Evolutionary conservation across 1,284 basidiomycete species (phyloP), one percentile per base, ranked within the genome.

Genomic region (Boletus smithii): DNA sequence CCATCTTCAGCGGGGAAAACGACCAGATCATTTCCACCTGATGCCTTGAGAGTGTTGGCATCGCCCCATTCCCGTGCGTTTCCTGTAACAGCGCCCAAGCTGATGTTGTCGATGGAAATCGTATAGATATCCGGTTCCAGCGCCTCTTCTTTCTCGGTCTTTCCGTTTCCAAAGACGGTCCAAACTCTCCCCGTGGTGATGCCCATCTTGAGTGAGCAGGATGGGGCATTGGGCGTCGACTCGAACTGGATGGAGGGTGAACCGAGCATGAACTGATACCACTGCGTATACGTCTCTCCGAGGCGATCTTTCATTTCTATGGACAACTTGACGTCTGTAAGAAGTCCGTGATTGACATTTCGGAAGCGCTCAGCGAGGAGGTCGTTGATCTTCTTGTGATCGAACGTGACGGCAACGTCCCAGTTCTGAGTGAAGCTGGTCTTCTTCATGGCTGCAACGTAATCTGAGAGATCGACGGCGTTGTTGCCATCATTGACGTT

Each of bases 381-480:
- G 6, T 31, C 40, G 10, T 32, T 32, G 22, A 42, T 42, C 30
- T 32, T 42, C 29, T 16, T 22, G 14, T 32, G 27, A 23, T 31
- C 27, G 14, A 18, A 22, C 30, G 40, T 42, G 29, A 42, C 18
- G 30, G 20, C 31, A 20, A 41, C 0, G 30, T 41, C 39, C 39
- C 39, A 41, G 30, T 42, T 32, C 30, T 42, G 40, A 10, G 40
- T 42, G 29, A 31, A 42, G 40, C 18, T 31, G 7, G 40, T 31
- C 18, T 42, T 42, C 20, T 31, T 22, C 40, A 42, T 42, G 17
- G 30, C 40, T 22, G 40, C 16, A 17, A 42, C 18, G 16, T 31
- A 42, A 27, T 42, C 30, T 14, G 40, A 18, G 40, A 42, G 40
- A 42, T 33, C 30, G 17, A 41, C 39, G 10, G 27, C 39, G 9